phyloP scores from a whole-genome alignment of 75 land plant genomes.

The Selaginella tamariscina region DNA sequence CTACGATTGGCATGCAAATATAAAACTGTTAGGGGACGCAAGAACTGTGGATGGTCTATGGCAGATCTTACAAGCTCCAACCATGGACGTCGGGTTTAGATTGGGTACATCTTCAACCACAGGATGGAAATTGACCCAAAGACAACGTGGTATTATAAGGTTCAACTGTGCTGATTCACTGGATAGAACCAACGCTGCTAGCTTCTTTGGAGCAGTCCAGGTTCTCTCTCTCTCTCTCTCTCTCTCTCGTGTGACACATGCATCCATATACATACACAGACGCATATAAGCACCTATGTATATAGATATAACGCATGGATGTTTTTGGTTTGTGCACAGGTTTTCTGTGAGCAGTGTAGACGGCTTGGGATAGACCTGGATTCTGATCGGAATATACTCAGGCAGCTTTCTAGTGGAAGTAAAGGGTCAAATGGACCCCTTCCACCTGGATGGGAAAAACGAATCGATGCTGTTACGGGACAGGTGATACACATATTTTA shows the following conservation, averaged over 20 bases:
- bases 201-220: conserved; percentile 86
- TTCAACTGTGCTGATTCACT: conserved; percentile 97
- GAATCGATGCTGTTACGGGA: conserved; percentile 85
- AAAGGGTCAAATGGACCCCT: conserved; percentile 58
- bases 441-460: conserved; percentile 97
- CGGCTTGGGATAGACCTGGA: conserved; percentile 67
- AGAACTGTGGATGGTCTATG: conserved; percentile 84
- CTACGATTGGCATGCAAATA: conserved; percentile 94
- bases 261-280: too few relatives aligned
- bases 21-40: conserved; percentile 68
- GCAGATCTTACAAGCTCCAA: conserved; percentile 57
- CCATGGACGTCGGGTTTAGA: conserved; percentile 49
- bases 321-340: too few relatives aligned
- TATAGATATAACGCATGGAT: too few relatives aligned
- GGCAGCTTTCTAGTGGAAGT: conserved; percentile 18
- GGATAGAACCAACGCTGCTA: conserved; percentile 97
- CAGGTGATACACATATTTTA: too few relatives aligned
- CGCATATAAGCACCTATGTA: too few relatives aligned
- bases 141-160: conserved; percentile 75
- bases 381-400: conserved; percentile 26
- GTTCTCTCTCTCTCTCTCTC: too few relatives aligned
- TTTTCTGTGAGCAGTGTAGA: conserved; percentile 83
- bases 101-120: conserved; percentile 59
- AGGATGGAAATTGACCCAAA: conserved; percentile 46
- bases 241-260: too few relatives aligned